Evolutionary conservation across 2,329 filamentous ascomycete genomes (phyloP).

Genomic region (Grosmannia huntii): DNA sequence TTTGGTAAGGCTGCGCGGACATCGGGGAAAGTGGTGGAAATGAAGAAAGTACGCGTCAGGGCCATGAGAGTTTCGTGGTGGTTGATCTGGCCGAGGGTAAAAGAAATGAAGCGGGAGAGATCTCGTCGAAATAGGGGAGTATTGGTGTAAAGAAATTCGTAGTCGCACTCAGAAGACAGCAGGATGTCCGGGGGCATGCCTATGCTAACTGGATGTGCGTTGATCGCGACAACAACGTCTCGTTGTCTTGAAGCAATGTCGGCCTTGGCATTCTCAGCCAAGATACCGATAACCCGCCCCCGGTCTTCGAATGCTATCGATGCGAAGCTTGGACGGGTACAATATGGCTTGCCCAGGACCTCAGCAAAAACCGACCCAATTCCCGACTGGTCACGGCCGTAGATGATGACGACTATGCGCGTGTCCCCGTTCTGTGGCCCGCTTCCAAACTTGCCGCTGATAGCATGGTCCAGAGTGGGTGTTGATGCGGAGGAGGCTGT

Average conservation of each 20-base stretch:
- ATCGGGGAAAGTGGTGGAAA: constrained; percentile 81
- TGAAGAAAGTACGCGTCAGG: constrained; percentile 69
- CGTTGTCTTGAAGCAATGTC: constrained; percentile 47
- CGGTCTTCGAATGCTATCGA: constrained; percentile 40
- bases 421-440: constrained; percentile 39
- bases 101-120: constrained; percentile 64
- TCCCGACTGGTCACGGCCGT: constrained; percentile 56
- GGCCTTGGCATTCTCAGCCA: constrained; percentile 39
- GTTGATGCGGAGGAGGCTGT: constrained; percentile 8
- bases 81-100: constrained; percentile 66
- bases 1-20: constrained; percentile 73
- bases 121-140: constrained; percentile 61
- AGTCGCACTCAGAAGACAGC: constrained; percentile 61
- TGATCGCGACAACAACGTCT: constrained; percentile 52
- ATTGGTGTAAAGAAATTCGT: constrained; percentile 74
- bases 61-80: constrained; percentile 66
- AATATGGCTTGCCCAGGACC: constrained; percentile 62
- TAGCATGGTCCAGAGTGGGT: constrained; percentile 14
- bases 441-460: constrained; percentile 29
- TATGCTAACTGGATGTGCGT: constrained; percentile 62
- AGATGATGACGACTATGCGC: constrained; percentile 53
- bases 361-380: constrained; percentile 68
- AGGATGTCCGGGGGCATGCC: constrained; percentile 54
- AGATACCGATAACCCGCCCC: constrained; percentile 56
- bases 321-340: constrained; percentile 41